phyloP scores from a whole-genome alignment of 2,329 filamentous ascomycete genomes.

The Byssoonygena ceratinophila region DNA sequence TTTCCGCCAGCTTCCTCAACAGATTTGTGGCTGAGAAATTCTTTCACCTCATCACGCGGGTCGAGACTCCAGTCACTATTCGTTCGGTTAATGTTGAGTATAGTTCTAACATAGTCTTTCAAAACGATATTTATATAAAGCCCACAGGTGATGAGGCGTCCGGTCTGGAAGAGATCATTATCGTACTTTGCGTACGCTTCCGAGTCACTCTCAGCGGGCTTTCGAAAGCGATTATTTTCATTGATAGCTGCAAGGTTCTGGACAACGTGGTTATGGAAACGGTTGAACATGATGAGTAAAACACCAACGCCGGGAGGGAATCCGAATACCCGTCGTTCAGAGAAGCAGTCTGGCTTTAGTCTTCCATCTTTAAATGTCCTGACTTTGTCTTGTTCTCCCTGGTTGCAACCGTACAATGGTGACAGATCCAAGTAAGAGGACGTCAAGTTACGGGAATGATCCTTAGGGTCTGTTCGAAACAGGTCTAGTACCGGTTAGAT shows the following conservation, averaged over 20 bases:
- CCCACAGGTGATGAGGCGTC: slow-evolving; percentile 25
- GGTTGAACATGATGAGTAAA: slow-evolving; percentile 30
- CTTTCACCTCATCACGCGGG: slow-evolving; percentile 31
- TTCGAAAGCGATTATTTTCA: slow-evolving; percentile 30
- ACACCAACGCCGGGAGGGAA: slow-evolving; percentile 29
- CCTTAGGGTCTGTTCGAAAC: slow-evolving; percentile 31
- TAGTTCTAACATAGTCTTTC: slow-evolving; percentile 28
- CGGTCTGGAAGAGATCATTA: slow-evolving; percentile 29
- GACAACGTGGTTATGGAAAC: slow-evolving; percentile 35
- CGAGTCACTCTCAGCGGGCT: slow-evolving; percentile 22
- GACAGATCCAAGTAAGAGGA: slow-evolving; percentile 42
- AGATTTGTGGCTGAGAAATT: slow-evolving; percentile 18
- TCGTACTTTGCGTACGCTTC: slow-evolving; percentile 33
- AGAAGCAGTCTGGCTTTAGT: slow-evolving; percentile 33
- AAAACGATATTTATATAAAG: slow-evolving; percentile 29
- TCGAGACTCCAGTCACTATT: slow-evolving; percentile 37
- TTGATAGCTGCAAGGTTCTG: slow-evolving; percentile 34
- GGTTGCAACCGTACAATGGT: slow-evolving; percentile 36
- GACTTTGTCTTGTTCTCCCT: slow-evolving; percentile 27
- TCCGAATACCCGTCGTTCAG: slow-evolving; percentile 25
- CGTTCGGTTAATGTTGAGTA: slow-evolving; percentile 31
- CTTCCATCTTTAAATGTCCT: slow-evolving; percentile 30
- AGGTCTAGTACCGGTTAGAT: slow-evolving; percentile 30
- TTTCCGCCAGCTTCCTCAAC: slow-evolving; percentile 39
- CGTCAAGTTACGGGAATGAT: slow-evolving; percentile 29